Conservation (phyloP, 2,329 filamentous ascomycete genomes). For the Chrysosporium queenslandicum region DNA sequence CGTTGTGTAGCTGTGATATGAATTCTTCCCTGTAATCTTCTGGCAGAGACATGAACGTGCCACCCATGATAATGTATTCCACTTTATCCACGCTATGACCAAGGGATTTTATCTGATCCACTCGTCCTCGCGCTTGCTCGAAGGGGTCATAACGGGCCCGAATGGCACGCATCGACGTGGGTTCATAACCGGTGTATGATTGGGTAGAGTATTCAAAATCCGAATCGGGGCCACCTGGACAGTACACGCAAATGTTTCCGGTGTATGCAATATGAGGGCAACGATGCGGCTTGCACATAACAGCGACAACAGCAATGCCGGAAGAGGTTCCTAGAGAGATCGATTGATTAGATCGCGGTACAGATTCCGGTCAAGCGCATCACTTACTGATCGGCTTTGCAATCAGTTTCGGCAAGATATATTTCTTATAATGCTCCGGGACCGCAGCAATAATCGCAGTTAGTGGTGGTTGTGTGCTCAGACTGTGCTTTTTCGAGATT, state of each 20-base stretch:
- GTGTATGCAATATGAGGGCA: conserved; percentile 98
- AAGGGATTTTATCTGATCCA: conserved; percentile 91
- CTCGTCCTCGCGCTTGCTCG: conserved; percentile 87
- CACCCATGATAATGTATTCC: conserved; percentile 99
- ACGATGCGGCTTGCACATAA: conserved; percentile 98
- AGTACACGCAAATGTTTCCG: conserved; percentile 98
- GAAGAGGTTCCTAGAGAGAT: conserved; percentile 65
- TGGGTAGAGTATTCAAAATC: conserved; percentile 99
- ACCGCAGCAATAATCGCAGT: conserved; percentile 97
- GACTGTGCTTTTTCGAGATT: conserved; percentile 82
- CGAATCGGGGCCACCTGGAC: conserved; percentile 90
- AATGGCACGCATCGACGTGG: conserved; percentile 96
- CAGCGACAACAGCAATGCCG: conserved; percentile 93
- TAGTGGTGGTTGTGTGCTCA: conserved; percentile 78
- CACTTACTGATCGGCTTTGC: conserved; percentile 82
- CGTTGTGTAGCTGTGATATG: conserved; percentile 92
- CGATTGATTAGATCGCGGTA: neutral
- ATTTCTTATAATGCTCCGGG: conserved; percentile 99
- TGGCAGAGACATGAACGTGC: conserved; percentile 94
- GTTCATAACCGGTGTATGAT: conserved; percentile 96
- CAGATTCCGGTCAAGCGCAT: neutral
- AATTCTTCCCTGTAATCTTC: conserved; percentile 86
- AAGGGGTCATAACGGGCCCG: conserved; percentile 95
- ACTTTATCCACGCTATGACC: conserved; percentile 98
- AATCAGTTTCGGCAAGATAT: conserved; percentile 89